Base-by-base conservation (phyloP, 2,329 filamentous ascomycete species). In the Chaetomium sp. region DNA sequence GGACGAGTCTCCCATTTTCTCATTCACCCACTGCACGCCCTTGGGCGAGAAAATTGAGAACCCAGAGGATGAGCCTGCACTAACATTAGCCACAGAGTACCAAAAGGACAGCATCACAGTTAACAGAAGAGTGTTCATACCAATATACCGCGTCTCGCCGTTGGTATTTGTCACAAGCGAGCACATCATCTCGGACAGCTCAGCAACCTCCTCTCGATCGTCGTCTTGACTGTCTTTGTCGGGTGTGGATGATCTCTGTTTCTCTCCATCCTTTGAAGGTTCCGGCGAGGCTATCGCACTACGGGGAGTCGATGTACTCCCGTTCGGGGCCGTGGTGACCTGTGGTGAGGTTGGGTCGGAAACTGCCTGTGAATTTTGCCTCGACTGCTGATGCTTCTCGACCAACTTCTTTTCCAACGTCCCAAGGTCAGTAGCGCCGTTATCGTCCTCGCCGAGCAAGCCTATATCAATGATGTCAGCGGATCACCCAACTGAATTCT, bases 41-140 rank as follows among this genome's bases (percentile, higher is more conserved):
- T 96, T 96, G 11, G 92, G 94, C 0, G 92, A 97, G 75, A 99
- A 97, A 65, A 99, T 99, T 53, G 92, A 97, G 72, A 97, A 97
- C 3, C 94, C 94, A 2, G 94, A 99, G 0, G 92, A 97, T 0
- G 91, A 96, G 33, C 92, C 89, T 94, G 35, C 6, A 5, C 19
- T 27, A 32, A 9, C 12, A 53, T 55, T 27, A 46, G 50, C 33
- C n/a, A 36, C 10, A 36, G 19, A 27, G 19, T 27, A 3, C 3
- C 3, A 27, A 27, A n/a, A 14, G 7, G 43, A 65, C 48, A 44
- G 0, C 53, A 45, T 43, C 46, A 27, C 14, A 32, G 37, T 10
- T 11, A 10, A 49, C 11, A 42, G 1, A 42, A 14, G 5, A 12
- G n/a, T 8, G 12, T 19, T 5, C 79, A 52, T 78, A 91, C 90